phyloP scores from a whole-genome alignment of 805 yeast genomes.

The Torulaspora microellipsoides region DNA sequence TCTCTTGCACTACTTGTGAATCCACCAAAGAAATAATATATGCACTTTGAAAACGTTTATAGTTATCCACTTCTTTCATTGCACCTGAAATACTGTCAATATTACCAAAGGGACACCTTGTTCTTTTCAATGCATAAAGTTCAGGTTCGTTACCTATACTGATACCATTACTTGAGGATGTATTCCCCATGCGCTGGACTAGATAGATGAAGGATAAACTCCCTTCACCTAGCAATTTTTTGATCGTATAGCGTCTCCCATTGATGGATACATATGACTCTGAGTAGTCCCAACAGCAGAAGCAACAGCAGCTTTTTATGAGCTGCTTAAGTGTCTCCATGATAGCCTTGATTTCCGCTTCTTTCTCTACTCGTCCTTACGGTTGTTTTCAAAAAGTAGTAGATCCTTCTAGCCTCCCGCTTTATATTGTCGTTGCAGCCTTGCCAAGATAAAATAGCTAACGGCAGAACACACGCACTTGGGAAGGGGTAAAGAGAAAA shows the following conservation, averaged over 20 bases:
- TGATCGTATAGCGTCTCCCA: conserved; percentile 55
- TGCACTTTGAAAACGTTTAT: conserved; percentile 64
- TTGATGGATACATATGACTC: conserved; percentile 50
- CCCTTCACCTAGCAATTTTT: conserved; percentile 81
- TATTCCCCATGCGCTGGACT: conserved; percentile 47
- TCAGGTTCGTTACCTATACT: conserved; percentile 22
- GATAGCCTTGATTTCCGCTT: neutral
- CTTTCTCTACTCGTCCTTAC: no score
- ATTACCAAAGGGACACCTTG: conserved; percentile 77
- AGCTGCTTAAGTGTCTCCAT: conserved; percentile 11
- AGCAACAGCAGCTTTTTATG: conserved; percentile 19
- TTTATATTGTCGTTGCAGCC: no score
- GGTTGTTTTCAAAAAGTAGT: no score
- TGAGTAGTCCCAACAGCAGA: conserved; percentile 42
- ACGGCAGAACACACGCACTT: no score
- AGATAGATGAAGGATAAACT: conserved; percentile 84
- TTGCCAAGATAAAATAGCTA: no score
- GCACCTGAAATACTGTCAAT: conserved; percentile 69
- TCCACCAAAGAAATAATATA: conserved; percentile 66
- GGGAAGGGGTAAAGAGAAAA: no score
- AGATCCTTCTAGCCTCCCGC: no score
- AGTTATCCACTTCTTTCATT: conserved; percentile 70
- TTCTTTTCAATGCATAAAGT: conserved; percentile 74
- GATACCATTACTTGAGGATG: conserved; percentile 12
- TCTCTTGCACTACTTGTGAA: conserved; percentile 65